phyloP scores from a whole-genome alignment of 169 alveolate species.

The Plasmodium billcollinsi region DNA sequence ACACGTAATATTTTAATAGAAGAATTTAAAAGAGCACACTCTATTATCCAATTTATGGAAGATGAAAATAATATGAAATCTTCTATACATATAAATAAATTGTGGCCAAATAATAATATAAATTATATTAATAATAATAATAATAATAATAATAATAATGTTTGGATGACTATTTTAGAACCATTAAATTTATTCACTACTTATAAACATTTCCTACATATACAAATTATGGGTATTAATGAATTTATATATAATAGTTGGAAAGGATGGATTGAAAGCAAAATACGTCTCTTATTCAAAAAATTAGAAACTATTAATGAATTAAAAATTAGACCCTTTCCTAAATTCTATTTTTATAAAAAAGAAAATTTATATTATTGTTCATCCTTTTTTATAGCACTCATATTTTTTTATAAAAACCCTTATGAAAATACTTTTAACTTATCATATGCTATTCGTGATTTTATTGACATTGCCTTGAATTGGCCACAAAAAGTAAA shows the following conservation, averaged over 20 bases:
- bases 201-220: slow-evolving; percentile 87
- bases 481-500: slow-evolving; percentile 68
- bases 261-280: slow-evolving; percentile 91
- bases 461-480: slow-evolving; percentile 53
- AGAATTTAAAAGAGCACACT: slow-evolving; percentile 91
- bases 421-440: slow-evolving; percentile 63
- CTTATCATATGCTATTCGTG: slow-evolving; percentile 63
- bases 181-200: slow-evolving; percentile 84
- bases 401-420: slow-evolving; percentile 48
- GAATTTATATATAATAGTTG: slow-evolving; percentile 87
- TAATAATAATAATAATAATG: not conserved
- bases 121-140: not conserved
- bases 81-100: not conserved
- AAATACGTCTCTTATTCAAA: slow-evolving; percentile 86
- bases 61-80: slow-evolving; percentile 51
- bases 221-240: slow-evolving; percentile 85
- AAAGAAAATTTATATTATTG: slow-evolving; percentile 40
- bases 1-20: slow-evolving; percentile 94
- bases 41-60: slow-evolving; percentile 77
- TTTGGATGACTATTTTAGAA: slow-evolving; percentile 86
- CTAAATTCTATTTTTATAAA: slow-evolving; percentile 70
- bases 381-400: slow-evolving; percentile 68
- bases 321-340: slow-evolving; percentile 88
- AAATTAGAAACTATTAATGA: slow-evolving; percentile 86
- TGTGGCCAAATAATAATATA: not conserved